A percentile compares a stretch with the other conserved stretches of the same genome.
These are phyloP conservation scores for Penicillium egyptiacum DNA, from an alignment of 495 filamentous ascomycete species.

Conservation along the genomic window DNA sequence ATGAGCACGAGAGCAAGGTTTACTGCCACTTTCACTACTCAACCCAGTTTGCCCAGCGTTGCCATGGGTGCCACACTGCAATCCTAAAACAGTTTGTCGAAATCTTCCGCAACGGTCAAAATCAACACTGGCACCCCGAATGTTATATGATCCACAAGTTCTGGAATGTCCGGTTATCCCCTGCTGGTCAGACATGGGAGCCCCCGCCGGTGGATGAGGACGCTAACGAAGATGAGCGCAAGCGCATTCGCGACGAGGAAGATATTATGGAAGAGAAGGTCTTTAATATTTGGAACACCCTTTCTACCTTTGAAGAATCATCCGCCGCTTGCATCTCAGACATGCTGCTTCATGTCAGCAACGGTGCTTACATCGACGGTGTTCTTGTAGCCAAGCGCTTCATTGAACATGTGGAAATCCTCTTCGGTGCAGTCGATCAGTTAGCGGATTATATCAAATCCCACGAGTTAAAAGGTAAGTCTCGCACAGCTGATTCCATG, in stretches of 20 bases:
- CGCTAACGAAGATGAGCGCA: constrained; percentile 72
- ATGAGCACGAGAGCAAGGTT: constrained; percentile 94
- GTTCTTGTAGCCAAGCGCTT: constrained; percentile 96
- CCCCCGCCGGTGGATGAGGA: constrained; percentile 54
- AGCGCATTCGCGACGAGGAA: constrained; percentile 76
- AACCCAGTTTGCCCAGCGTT: constrained; percentile 93
- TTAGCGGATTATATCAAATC: constrained; percentile 70
- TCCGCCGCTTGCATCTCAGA: constrained; percentile 98
- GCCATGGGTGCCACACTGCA: constrained; percentile 95
- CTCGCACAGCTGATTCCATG: neutral
- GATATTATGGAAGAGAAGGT: constrained; percentile 97
- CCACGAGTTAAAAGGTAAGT: constrained; percentile 72
- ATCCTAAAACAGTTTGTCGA: constrained; percentile 99
- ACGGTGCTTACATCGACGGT: constrained; percentile 92
- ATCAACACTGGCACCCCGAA: constrained; percentile 99
- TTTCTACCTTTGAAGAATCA: constrained; percentile 96
- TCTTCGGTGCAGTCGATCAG: constrained; percentile 86
- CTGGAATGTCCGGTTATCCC: constrained; percentile 92
- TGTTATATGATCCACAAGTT: constrained; percentile 99
- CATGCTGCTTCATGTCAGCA: constrained; percentile 99
- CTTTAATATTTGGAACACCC: constrained; percentile 95
- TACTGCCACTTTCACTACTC: constrained; percentile 99
- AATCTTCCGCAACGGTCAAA: constrained; percentile 94
- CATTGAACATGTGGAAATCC: constrained; percentile 90
- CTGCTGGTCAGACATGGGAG: constrained; percentile 51